Percentiles rank a stretch among this genome's conserved stretches.
These are phyloP conservation scores for Didymellaceae sp. DNA, from an alignment of 2,329 filamentous ascomycete species.

Conservation along the genomic window DNA sequence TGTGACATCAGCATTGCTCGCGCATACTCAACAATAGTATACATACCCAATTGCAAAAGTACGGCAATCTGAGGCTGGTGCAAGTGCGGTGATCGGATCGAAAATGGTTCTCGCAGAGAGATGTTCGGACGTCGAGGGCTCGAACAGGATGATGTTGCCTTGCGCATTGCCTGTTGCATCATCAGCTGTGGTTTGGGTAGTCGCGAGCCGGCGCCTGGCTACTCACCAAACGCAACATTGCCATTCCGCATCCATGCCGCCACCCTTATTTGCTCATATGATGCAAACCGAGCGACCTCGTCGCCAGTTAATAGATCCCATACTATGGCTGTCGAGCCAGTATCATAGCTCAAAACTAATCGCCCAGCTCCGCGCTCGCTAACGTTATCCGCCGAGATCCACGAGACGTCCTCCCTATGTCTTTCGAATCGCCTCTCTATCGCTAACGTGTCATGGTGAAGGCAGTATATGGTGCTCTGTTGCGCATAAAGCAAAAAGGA, in stretches of 20 bases:
- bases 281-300: conserved; percentile 89
- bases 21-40: background rate
- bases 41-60: conserved; percentile 94
- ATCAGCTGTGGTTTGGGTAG: conserved; percentile 16
- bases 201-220: background rate
- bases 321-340: conserved; percentile 87
- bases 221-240: conserved; percentile 91
- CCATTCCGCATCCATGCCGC: conserved; percentile 97
- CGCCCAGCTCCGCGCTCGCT: conserved; percentile 86
- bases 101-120: conserved; percentile 90
- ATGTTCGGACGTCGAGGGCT: conserved; percentile 90
- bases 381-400: conserved; percentile 88
- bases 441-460: conserved; percentile 89
- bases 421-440: conserved; percentile 85
- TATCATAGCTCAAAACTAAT: conserved; percentile 91
- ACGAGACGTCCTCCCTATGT: conserved; percentile 81
- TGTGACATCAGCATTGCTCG: conserved; percentile 24
- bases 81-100: conserved; percentile 91
- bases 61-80: conserved; percentile 85
- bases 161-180: conserved; percentile 76
- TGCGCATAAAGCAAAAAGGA: conserved; percentile 90
- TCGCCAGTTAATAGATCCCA: conserved; percentile 95
- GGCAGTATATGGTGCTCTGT: conserved; percentile 80
- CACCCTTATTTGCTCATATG: conserved; percentile 83
- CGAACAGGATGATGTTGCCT: conserved; percentile 92